Conservation (phyloP, 2,329 filamentous ascomycete genomes). For the Sporothrix pseudoabietina region DNA sequence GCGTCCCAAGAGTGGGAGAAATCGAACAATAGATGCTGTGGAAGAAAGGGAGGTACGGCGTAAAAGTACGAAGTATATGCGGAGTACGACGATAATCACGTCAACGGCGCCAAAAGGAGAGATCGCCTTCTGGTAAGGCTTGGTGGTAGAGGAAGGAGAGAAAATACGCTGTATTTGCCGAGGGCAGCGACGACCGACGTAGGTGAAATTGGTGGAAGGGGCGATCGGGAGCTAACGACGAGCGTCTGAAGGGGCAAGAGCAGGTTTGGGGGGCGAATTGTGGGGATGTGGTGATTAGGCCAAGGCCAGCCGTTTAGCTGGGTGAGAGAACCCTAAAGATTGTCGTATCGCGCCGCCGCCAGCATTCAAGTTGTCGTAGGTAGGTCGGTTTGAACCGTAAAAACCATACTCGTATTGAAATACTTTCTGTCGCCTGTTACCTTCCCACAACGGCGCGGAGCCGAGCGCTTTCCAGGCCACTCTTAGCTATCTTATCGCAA, state of each 20-base stretch:
- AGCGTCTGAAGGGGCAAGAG: neutral
- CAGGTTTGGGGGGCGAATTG: neutral
- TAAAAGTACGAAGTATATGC: neutral
- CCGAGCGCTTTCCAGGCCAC: neutral
- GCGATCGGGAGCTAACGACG: neutral
- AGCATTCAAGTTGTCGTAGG: neutral
- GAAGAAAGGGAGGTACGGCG: conserved; percentile 21
- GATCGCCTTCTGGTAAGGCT: conserved; percentile 3
- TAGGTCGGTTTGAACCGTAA: neutral
- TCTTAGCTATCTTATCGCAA: conserved; percentile 20
- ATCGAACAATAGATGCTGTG: neutral
- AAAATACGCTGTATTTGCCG: neutral
- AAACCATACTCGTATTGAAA: neutral
- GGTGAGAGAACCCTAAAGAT: neutral
- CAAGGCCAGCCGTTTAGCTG: neutral
- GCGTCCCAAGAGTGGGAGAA: neutral
- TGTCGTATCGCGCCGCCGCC: neutral
- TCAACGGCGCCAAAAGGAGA: conserved; percentile 19
- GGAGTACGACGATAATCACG: conserved; percentile 6
- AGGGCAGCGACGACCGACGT: neutral
- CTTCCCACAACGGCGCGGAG: neutral
- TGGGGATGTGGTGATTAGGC: neutral
- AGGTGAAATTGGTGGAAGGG: neutral
- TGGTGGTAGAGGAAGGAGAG: neutral
- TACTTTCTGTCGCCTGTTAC: neutral